Base-by-base conservation (phyloP, 495 filamentous ascomycete species). In the Lindgomyces ingoldianus region DNA sequence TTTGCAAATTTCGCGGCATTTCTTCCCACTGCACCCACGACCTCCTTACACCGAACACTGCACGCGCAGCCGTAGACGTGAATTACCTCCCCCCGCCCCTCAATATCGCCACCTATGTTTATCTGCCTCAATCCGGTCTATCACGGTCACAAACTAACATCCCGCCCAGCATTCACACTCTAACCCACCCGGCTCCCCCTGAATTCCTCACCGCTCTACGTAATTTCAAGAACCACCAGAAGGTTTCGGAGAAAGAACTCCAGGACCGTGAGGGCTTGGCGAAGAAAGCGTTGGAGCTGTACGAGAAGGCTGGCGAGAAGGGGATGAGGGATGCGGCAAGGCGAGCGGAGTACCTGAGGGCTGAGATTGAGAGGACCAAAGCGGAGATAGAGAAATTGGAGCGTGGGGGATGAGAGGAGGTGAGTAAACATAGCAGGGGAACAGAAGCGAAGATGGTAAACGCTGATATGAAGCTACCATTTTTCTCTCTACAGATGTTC, bases 201-300 rank as follows among this genome's bases (percentile, higher is more conserved):
- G 84, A 86, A 39, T 82, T 84, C 0, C 60, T 74, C 19, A 71
- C 72, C 22, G 89, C 89, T 11, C 77, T 93, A 46, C 65, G 64
- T 3, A 77, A 77, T 41, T 91, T 89, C 67, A 75, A 72, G 21
- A 65, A 74, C 11, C 81, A 87, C 69, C 68, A 91, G 26, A 61
- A 57, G 25, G 57, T 12, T 22, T 58, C 41, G 46, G 62, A 48
- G 39, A 36, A 12, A 39, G 53, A 16, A 25, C 59, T 74, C 39
- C 67, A 48, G 47, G 33, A 57, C 46, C 46, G 70, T 22, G 60
- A 72, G 29, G 45, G 36, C 9, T 54, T 70, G 36, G 70, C 70
- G 24, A 62, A 67, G 51, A 64, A 56, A 64, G 62, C 41, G 60
- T 44, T 77, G 47, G 60, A 64, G 45, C 54, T 62, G 57, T 77